Base-by-base conservation (phyloP, 148 eudicot species). In the Tetragonia tetragonoides region DNA sequence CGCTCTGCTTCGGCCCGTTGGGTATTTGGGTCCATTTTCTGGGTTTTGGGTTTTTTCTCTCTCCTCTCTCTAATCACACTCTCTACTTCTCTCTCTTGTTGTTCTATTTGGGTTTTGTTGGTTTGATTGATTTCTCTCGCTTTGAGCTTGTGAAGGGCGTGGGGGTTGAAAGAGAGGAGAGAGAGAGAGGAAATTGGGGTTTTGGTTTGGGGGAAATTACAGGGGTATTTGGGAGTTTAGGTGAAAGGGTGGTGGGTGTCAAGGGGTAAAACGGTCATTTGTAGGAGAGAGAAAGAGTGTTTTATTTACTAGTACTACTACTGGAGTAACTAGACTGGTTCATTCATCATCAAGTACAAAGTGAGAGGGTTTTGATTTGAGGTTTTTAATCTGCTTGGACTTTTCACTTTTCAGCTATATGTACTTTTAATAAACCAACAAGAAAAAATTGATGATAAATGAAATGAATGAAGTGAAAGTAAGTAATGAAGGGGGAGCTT, bases 1-100 rank as follows among this genome's bases (percentile, higher is more conserved):
- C 94, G 84, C 76, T 91, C 88, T 24, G 94, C 90, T 73, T 95
- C 99, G 74, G 90, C 88, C 56, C 86, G 74, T 47, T 87, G 79
- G 46, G 85, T 87, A 73, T 78, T 49, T 62, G 90, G 89, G 59
- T 88, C 90, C 93, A 90, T 90, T 68, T 65, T 81, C 74, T 57
- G 44, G 68, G 65, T 23, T 56, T 59, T 54, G 66, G 28, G n/a
- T n/a, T 38, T 38, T 39, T 56, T 42, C 15, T 75, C 18, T 23
- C 47, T 42, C 54, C 54, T 74, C 81, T 83, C 77, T 78, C 66
- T 64, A 4, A 14, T 40, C 24, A 5, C 71, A 21, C 11, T 37
- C 41, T 49, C 2, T 16, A 23, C 59, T 42, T 77, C 67, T 77
- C 68, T 77, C 46, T 60, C 80, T 69, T 23, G 37, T 2, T 28